phyloP scores from a whole-genome alignment of 805 yeast genomes.

The Candida maltosa region DNA sequence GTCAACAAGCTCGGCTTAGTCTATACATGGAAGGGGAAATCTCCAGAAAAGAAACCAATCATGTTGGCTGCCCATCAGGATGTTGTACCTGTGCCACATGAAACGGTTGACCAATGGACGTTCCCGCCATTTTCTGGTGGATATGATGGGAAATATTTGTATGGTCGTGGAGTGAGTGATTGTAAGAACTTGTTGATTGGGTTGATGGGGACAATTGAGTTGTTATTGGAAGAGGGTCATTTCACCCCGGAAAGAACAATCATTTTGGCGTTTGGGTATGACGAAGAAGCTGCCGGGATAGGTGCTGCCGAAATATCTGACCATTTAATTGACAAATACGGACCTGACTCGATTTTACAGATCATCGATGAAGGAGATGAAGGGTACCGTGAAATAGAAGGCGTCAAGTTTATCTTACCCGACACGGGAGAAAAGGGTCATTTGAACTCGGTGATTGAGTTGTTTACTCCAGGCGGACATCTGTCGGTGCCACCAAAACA shows the following conservation, averaged over 20 bases:
- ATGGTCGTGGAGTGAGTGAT: conserved; percentile 35
- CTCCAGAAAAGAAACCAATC: conserved; percentile 28
- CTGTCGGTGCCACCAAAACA: conserved; percentile 49
- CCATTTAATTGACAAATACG: conserved; percentile 33
- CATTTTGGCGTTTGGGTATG: conserved; percentile 48
- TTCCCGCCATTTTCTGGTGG: conserved; percentile 36
- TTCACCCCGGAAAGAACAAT: conserved; percentile 44
- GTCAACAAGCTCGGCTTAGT: conserved; percentile 36
- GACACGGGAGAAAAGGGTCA: conserved; percentile 51
- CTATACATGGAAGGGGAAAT: conserved; percentile 35
- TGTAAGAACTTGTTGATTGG: conserved; percentile 44
- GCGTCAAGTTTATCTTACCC: conserved; percentile 39
- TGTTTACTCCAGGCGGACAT: conserved; percentile 50
- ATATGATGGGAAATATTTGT: conserved; percentile 27
- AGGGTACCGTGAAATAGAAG: conserved; percentile 23
- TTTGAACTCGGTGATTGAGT: conserved; percentile 35
- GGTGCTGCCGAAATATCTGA: conserved; percentile 36
- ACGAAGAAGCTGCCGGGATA: conserved; percentile 45
- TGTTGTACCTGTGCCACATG: conserved; percentile 40
- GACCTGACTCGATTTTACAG: conserved; percentile 40
- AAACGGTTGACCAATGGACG: conserved; percentile 36
- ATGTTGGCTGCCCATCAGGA: conserved; percentile 39
- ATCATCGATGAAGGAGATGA: conserved; percentile 42
- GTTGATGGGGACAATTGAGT: conserved; percentile 35
- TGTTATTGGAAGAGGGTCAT: conserved; percentile 22